Evolutionary conservation across 2,329 filamentous ascomycete genomes (phyloP), one percentile per base, ranked within the genome.

Genomic region (Exophiala alcalophila): DNA sequence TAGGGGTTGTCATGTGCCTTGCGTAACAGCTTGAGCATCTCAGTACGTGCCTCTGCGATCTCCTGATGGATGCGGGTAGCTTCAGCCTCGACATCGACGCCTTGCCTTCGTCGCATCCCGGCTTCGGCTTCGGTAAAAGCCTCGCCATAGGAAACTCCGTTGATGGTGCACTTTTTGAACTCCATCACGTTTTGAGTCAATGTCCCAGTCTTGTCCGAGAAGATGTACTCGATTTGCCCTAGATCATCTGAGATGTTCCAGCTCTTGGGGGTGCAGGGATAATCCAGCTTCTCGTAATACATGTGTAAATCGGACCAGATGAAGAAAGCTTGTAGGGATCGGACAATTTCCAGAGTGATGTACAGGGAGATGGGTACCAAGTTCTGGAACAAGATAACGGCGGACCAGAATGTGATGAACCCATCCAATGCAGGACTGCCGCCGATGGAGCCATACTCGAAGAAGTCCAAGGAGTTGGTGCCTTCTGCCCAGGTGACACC

Each of bases 211-310:
- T 94, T 94, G 72, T 94, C 87, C 0, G 87, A 96, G 66, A 98
- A 98, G 55, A 98, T 95, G 70, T 97, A 98, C 66, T 97, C 92
- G 50, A 98, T 95, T 67, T 98, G 92, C 9, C 92, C 92, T 32
- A 98, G 75, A 58, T 98, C 94, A 61, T 98, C 92, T 1, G 91
- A 97, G 36, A 98, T 97, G 62, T 97, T 98, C 92, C 92, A 98
- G 0, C 90, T 89, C 61, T 97, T 97, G 4, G 94, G 92, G 8
- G 94, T 88, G 61, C 94, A 98, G 2, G 91, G 89, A 60, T 95
- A 90, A 59, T 95, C 89, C 53, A 96, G 81, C 58, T 81, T 82
- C 43, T 92, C 92, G 69, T 98, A 95, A 67, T 97, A 98, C 94
- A 98, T 98, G 61, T 84, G 80, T 4, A 86, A 78, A 60, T 98